Evolutionary conservation across 192 early-diverging fungal genomes (phyloP), one percentile per base, ranked within the genome.

Genomic region (Neocallimastix lanati): DNA sequence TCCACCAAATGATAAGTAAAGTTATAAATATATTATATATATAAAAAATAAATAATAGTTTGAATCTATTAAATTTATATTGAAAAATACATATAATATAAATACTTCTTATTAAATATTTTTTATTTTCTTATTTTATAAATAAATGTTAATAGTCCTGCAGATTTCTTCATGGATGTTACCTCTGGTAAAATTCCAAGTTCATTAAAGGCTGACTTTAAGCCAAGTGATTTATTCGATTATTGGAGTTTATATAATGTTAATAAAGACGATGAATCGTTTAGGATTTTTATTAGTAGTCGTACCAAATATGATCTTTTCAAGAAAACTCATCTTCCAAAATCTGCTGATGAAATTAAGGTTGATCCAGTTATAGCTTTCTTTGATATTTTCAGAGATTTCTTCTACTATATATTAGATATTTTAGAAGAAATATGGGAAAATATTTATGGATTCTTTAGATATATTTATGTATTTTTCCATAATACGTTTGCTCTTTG

Each of bases 91-190:
- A n/a, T n/a, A n/a, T n/a, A n/a, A n/a, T n/a, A n/a, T n/a, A n/a
- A n/a, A n/a, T n/a, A n/a, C n/a, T n/a, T n/a, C n/a, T n/a, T n/a
- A n/a, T n/a, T n/a, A n/a, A n/a, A n/a, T n/a, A n/a, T n/a, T n/a
- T n/a, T n/a, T n/a, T n/a, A n/a, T n/a, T n/a, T n/a, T n/a, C n/a
- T n/a, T n/a, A n/a, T n/a, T n/a, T n/a, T n/a, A n/a, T n/a, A 33
- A 33, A 33, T 33, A 33, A 33, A 33, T 33, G 40, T 80, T 16
- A 85, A 83, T 28, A 85, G 84, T 28, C 87, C 87, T 0, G 84
- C 88, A 11, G 91, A 92, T 78, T 92, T 88, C 58, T 91, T 86
- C 79, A 92, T 92, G 91, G 90, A 92, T 79, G 86, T 92, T n/a
- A 85, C 86, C 1, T 85, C 90, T 28, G 89, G 89, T 76, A 84